Evolutionary conservation across 306 rosid species (phyloP).

Genomic region (Rosa persica): DNA sequence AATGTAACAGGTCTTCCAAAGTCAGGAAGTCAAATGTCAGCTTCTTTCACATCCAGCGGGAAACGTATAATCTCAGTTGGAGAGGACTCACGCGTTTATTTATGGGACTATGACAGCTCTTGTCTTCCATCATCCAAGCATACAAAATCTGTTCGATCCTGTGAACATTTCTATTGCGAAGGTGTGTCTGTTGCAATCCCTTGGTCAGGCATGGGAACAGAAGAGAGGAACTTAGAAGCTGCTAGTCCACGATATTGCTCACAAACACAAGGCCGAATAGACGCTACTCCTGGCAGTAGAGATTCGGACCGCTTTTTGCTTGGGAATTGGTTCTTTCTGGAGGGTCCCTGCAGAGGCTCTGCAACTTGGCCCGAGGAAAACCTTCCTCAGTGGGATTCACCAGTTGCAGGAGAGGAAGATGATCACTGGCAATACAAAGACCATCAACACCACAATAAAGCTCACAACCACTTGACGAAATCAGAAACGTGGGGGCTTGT

Average conservation of each 20-base stretch:
- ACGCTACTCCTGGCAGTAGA: slow-evolving; percentile 29
- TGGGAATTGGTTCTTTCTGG: slow-evolving; percentile 66
- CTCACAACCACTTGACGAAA: slow-evolving; percentile 11
- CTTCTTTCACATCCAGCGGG: slow-evolving; percentile 61
- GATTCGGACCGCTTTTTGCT: slow-evolving; percentile 50
- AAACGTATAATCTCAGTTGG: slow-evolving; percentile 72
- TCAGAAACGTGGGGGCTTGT: slow-evolving; percentile 79
- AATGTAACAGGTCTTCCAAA: slow-evolving; percentile 56
- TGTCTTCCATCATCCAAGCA: slow-evolving; percentile 33
- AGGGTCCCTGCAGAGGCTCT: slow-evolving; percentile 53
- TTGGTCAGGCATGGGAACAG: slow-evolving; percentile 59
- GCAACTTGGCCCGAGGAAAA: slow-evolving; percentile 92
- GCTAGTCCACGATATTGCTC: slow-evolving; percentile 21
- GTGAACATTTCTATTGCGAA: slow-evolving; percentile 65
- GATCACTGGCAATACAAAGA: slow-evolving; percentile 5
- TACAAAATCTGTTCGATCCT: slow-evolving; percentile 51
- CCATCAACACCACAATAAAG: slow-evolving; percentile 22
- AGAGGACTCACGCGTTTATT: slow-evolving; percentile 70
- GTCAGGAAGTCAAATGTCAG: slow-evolving; percentile 78
- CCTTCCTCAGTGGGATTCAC: slow-evolving; percentile 55
- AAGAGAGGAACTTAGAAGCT: slow-evolving; percentile 17
- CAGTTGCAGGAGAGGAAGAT: slow-evolving; percentile 35
- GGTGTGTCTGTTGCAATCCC: slow-evolving; percentile 78
- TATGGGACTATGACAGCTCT: slow-evolving; percentile 55
- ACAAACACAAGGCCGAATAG: slow-evolving; percentile 18